A percentile compares a stretch with the other conserved stretches of the same genome.
phyloP scores from a whole-genome alignment of 495 filamentous ascomycete genomes.

The Penicillium angulare region DNA sequence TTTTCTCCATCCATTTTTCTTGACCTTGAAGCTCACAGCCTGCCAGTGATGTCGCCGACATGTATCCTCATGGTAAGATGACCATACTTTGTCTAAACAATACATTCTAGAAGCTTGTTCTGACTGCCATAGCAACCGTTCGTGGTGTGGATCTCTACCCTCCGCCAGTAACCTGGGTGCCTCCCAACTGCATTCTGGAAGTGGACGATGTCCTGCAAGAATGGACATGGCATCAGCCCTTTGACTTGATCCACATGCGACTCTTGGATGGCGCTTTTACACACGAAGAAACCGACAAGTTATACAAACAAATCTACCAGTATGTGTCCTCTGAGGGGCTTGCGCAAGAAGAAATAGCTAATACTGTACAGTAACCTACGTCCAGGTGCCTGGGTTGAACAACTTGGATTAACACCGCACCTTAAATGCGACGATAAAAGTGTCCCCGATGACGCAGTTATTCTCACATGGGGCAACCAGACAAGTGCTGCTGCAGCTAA shows the following conservation, averaged over 20 bases:
- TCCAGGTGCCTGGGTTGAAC: conserved; percentile 4
- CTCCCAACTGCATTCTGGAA: conserved; percentile 1
- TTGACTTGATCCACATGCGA: conserved; percentile 10
- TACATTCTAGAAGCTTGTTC: no score
- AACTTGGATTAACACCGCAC: neutral
- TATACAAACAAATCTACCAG: conserved; percentile 2
- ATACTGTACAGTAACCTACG: neutral
- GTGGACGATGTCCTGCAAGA: neutral
- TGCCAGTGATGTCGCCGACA: conserved; percentile 5
- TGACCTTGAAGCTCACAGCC: neutral
- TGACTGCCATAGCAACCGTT: neutral
- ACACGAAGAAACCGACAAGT: neutral
- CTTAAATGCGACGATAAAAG: neutral
- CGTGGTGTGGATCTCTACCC: conserved; percentile 2
- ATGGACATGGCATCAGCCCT: conserved; percentile 1
- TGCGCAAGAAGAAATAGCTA: neutral
- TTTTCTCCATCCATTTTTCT: no score
- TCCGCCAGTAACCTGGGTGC: neutral
- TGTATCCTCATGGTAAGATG: conserved; percentile 1
- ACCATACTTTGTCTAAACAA: no score
- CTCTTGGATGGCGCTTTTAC: neutral
- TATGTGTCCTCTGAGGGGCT: neutral
- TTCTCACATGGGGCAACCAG: neutral
- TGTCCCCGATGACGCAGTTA: neutral
- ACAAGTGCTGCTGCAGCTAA: no score